phyloP scores from a whole-genome alignment of 371 early-diverging fungal species.

The Circinella umbellata region DNA sequence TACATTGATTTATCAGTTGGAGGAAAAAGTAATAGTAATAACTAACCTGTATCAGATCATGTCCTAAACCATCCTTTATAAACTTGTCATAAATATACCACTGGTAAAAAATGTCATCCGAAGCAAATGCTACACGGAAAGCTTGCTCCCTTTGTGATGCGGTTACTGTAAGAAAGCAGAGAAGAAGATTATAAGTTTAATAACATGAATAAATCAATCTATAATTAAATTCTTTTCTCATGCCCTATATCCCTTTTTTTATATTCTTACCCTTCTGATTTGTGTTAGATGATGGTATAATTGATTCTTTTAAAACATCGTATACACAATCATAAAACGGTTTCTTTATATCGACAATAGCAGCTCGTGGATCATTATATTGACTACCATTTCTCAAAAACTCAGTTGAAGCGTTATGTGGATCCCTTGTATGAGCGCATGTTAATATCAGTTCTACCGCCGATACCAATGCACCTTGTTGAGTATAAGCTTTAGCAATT shows the following conservation, averaged over 20 bases:
- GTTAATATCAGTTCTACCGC: slow-evolving; percentile 65
- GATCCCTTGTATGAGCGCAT: slow-evolving; percentile 72
- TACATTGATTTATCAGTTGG: no score
- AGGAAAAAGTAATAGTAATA: not conserved
- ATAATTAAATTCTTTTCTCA: no score
- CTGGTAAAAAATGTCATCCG: slow-evolving; percentile 31
- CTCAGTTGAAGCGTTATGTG: slow-evolving; percentile 51
- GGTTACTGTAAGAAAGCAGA: not conserved
- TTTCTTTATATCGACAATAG: slow-evolving; percentile 44
- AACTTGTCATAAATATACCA: slow-evolving; percentile 38
- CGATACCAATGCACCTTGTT: slow-evolving; percentile 23
- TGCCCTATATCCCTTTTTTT: not conserved
- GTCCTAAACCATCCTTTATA: slow-evolving; percentile 20
- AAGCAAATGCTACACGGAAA: slow-evolving; percentile 28
- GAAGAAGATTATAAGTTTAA: not conserved
- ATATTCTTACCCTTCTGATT: not conserved
- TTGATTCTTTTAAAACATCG: slow-evolving; percentile 35
- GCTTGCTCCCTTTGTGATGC: slow-evolving; percentile 21
- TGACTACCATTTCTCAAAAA: slow-evolving; percentile 44
- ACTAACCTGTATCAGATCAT: slow-evolving; percentile 36
- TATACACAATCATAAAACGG: slow-evolving; percentile 63
- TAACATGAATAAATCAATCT: not conserved
- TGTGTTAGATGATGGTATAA: slow-evolving; percentile 12
- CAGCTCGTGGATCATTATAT: slow-evolving; percentile 34
- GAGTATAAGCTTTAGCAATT: slow-evolving; percentile 26